Conservation (phyloP, 257 asterid species). For the Haberlea rhodopensis region DNA sequence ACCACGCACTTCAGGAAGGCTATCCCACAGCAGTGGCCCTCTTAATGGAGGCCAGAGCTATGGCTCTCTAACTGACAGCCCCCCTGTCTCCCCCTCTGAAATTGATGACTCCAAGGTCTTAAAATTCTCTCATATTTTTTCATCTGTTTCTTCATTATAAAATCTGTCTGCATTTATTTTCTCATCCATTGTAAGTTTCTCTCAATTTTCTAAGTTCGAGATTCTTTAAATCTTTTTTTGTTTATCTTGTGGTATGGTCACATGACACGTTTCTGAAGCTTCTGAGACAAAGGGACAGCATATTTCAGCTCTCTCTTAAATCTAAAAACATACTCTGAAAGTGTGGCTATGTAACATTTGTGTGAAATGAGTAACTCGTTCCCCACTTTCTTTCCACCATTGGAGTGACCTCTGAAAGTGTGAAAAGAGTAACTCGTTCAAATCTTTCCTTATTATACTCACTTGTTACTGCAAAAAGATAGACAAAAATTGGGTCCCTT, state of each 20-base stretch:
- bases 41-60: constrained; percentile 65
- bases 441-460: constrained; percentile 33
- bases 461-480: too few species aligned
- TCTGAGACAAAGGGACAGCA: constrained; percentile 22
- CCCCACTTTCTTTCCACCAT: too few species aligned
- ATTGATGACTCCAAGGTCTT: constrained; percentile 81
- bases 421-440: constrained; percentile 26
- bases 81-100: constrained; percentile 91
- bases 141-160: background rate
- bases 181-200: background rate
- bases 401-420: constrained; percentile 13
- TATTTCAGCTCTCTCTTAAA: constrained; percentile 56
- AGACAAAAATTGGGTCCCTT: constrained; percentile 11
- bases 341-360: too few species aligned
- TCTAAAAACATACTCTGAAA: constrained; percentile 31
- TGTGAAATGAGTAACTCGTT: constrained; percentile 24
- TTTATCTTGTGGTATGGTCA: constrained; percentile 27
- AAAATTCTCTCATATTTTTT: background rate
- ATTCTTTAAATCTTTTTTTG: background rate
- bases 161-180: constrained; percentile 3
- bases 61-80: constrained; percentile 88
- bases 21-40: constrained; percentile 98
- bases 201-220: background rate
- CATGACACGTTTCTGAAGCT: constrained; percentile 46
- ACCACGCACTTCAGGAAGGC: constrained; percentile 94